Percentiles rank a stretch among this genome's conserved stretches.
These are phyloP conservation scores for Pichia thaimueangensis DNA, from an alignment of 805 yeast species.

Conservation along the genomic window DNA sequence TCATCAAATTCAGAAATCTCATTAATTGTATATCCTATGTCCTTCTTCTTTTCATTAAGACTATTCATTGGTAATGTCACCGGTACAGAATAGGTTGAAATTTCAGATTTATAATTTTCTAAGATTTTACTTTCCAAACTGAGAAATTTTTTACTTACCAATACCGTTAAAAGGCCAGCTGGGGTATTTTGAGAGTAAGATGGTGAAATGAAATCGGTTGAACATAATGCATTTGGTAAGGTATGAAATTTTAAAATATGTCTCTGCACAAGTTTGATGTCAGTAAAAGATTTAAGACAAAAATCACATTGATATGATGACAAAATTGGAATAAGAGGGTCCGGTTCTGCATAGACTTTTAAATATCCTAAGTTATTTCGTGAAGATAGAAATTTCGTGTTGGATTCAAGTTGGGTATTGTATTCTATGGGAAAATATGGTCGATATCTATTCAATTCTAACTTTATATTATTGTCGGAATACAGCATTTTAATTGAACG, in stretches of 20 bases:
- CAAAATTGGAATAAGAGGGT: constrained; percentile 6
- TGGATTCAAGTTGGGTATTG: background rate
- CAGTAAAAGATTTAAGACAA: constrained; percentile 7
- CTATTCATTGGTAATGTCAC: background rate
- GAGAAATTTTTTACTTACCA: constrained; percentile 1
- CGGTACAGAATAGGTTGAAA: constrained; percentile 2
- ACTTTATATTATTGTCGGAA: constrained; percentile 3
- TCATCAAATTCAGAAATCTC: constrained; percentile 5
- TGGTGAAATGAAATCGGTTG: constrained; percentile 1
- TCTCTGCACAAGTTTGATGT: background rate
- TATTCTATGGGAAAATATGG: constrained; percentile 2
- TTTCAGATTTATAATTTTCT: background rate
- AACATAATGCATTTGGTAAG: background rate
- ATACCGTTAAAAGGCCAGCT: constrained; percentile 1
- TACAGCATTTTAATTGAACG: constrained; percentile 6
- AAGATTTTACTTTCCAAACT: too few species aligned
- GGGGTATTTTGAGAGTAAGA: constrained; percentile 3
- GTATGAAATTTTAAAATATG: constrained; percentile 5
- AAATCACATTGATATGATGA: constrained; percentile 10
- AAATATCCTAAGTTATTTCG: background rate
- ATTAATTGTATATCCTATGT: background rate
- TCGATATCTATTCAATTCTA: background rate
- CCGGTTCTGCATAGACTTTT: constrained; percentile 8
- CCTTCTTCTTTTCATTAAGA: background rate
- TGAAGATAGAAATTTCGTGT: background rate